phyloP scores from a whole-genome alignment of 2,329 filamentous ascomycete genomes.

The Drechslerella stenobrocha region DNA sequence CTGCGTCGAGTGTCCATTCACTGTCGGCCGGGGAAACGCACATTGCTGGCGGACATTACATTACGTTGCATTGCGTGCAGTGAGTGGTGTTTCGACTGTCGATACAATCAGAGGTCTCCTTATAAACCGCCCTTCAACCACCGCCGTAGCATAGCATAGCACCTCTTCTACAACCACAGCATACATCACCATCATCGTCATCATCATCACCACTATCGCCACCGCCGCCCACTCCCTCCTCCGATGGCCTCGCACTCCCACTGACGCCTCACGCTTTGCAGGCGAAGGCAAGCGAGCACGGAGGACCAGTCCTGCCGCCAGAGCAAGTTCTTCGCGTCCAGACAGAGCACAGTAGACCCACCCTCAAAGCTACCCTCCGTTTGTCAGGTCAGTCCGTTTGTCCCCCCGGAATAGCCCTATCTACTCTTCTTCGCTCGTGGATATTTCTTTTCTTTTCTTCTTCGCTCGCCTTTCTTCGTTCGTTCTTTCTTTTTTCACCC shows the following conservation, averaged over 20 bases:
- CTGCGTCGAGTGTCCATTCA: slow-evolving; percentile 36
- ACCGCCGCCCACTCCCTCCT: slow-evolving; percentile 52
- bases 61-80: background rate
- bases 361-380: slow-evolving; percentile 22
- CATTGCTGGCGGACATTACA: background rate
- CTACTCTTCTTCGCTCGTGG: background rate
- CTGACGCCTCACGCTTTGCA: slow-evolving; percentile 14
- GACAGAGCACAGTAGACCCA: slow-evolving; percentile 46
- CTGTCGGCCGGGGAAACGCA: slow-evolving; percentile 28
- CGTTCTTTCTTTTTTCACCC: slow-evolving; percentile 8
- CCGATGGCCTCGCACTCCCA: slow-evolving; percentile 11
- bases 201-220: slow-evolving; percentile 14
- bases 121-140: too few relatives aligned
- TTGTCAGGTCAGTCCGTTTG: slow-evolving; percentile 27
- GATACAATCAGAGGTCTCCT: too few relatives aligned
- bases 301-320: slow-evolving; percentile 3
- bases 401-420: slow-evolving; percentile 38
- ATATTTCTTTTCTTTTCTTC: slow-evolving; percentile 5
- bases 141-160: background rate
- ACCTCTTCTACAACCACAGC: background rate
- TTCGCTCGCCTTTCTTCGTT: background rate
- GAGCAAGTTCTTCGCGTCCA: too few relatives aligned
- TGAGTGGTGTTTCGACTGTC: background rate
- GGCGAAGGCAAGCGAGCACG: slow-evolving; percentile 7
- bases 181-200: background rate